Evolutionary conservation across 306 rosid species (phyloP).

Genomic region (Vigna mungo): DNA sequence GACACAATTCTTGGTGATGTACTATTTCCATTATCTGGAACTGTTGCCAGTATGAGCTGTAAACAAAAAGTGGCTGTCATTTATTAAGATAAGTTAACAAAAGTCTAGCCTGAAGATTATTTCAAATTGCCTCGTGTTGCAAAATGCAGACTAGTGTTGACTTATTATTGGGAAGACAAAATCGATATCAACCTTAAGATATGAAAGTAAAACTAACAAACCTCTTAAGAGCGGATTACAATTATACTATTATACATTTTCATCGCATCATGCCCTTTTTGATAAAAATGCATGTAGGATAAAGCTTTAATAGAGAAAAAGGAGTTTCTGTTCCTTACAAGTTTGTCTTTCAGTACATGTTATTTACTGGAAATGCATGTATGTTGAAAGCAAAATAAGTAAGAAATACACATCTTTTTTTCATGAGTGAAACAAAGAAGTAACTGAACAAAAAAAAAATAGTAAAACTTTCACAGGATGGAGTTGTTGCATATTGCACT

Average conservation of each 20-base stretch:
- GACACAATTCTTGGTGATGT: slow-evolving; percentile 80
- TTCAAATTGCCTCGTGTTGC: slow-evolving; percentile 24
- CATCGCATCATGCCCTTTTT: slow-evolving; percentile 24
- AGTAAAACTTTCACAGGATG: neutral
- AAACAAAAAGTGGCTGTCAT: slow-evolving; percentile 25
- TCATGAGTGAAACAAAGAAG: slow-evolving; percentile 27
- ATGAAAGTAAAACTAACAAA: slow-evolving; percentile 25
- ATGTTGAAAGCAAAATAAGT: slow-evolving; percentile 18
- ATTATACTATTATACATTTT: slow-evolving; percentile 9
- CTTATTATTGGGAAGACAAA: slow-evolving; percentile 22
- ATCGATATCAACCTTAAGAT: slow-evolving; percentile 29
- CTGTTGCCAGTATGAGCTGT: slow-evolving; percentile 83
- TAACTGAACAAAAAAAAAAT: slow-evolving; percentile 35
- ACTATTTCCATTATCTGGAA: slow-evolving; percentile 65
- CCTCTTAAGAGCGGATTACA: slow-evolving; percentile 9
- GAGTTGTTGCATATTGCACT: slow-evolving; percentile 15
- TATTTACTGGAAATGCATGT: slow-evolving; percentile 23
- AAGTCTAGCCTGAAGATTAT: slow-evolving; percentile 24
- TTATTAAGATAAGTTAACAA: slow-evolving; percentile 37
- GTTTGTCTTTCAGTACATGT: slow-evolving; percentile 24
- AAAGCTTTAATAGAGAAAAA: slow-evolving; percentile 3
- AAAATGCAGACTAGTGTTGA: slow-evolving; percentile 24
- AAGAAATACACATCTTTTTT: slow-evolving; percentile 11
- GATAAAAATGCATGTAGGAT: slow-evolving; percentile 14
- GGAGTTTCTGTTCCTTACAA: neutral